Percentiles rank a stretch among this genome's conserved stretches.
Evolutionary conservation across 192 early-diverging fungal species (phyloP).

Genomic region (Umbelopsis sp.): DNA sequence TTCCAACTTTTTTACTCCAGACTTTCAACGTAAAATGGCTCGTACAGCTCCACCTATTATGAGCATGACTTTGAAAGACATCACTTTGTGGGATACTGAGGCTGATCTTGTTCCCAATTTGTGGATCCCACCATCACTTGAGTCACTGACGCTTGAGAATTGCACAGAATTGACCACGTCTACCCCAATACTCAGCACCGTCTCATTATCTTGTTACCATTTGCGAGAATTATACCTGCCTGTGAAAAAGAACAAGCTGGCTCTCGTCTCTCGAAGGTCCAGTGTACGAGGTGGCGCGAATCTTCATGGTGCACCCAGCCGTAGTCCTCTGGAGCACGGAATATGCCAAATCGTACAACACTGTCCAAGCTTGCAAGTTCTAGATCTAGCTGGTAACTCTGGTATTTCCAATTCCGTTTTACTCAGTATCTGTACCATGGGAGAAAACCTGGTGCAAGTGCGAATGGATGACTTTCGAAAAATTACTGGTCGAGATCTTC

Average conservation of each 20-base stretch:
- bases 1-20: slow-evolving; percentile 10
- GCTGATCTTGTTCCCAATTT: slow-evolving; percentile 15
- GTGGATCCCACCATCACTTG: slow-evolving; percentile 1
- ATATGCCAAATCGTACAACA: slow-evolving; percentile 5
- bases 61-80: background rate
- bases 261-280: background rate
- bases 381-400: slow-evolving; percentile 8
- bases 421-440: background rate
- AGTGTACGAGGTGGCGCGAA: background rate
- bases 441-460: background rate
- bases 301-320: background rate
- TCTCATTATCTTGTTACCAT: background rate
- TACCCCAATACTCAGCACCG: background rate
- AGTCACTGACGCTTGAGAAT: slow-evolving; percentile 12
- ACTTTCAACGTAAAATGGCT: slow-evolving; percentile 3
- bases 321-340: background rate
- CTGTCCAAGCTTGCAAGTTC: background rate
- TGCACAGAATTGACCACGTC: background rate
- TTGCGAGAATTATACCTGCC: slow-evolving; percentile 1
- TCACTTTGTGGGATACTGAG: slow-evolving; percentile 14
- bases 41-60: background rate
- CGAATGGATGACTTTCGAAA: slow-evolving; percentile 1
- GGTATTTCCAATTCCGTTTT: slow-evolving; percentile 4
- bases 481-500: slow-evolving; percentile 3
- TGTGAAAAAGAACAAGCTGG: background rate